Evolutionary conservation across 78 protist genomes (phyloP), one percentile per base, ranked within the genome.

Genomic region (Tieghemostelium lacteum): DNA sequence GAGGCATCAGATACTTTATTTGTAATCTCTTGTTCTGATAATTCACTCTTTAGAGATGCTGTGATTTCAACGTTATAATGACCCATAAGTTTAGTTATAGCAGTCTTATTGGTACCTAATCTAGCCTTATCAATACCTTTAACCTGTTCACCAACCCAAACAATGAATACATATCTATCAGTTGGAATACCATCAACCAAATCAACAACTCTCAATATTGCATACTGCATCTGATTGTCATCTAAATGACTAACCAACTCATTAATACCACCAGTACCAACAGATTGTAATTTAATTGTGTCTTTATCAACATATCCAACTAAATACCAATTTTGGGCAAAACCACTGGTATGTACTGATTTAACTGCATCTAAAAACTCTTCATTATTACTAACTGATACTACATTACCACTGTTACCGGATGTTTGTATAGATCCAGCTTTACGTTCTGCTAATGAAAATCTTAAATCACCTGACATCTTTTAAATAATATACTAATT

Each of bases 51-150:
- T 0, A 20, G 14, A 8, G 76, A 67, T 34, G 92, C 92, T 31
- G 57, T 64, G 16, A 85, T 85, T 70, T 85, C 92, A 28, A 85
- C 78, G 40, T 85, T 85, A 2, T 85, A 85, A 65, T 85, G 92
- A 57, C 92, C 92, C 4, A 85, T 26, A 26, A 85, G 36, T 26
- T 70, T 64, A 2, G 92, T 85, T 20, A 85, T 72, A 12, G 33
- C 14, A 7, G 76, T 31, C 31, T 85, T 85, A 58, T 85, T 45
- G 72, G 61, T 55, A 19, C 29, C 7, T 3, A 20, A 3, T 3
- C 10, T 8, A 19, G 2, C 62, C 55, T 50, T 73, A 24, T n/a
- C 22, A 1, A 69, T 69, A 14, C 26, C 77, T 16, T 57, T 57
- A 39, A 80, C 92, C 50, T 57, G 37, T 24, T 85, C 80, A 70